phyloP scores from a whole-genome alignment of 805 yeast species.

The Wickerhamiella brachini region DNA sequence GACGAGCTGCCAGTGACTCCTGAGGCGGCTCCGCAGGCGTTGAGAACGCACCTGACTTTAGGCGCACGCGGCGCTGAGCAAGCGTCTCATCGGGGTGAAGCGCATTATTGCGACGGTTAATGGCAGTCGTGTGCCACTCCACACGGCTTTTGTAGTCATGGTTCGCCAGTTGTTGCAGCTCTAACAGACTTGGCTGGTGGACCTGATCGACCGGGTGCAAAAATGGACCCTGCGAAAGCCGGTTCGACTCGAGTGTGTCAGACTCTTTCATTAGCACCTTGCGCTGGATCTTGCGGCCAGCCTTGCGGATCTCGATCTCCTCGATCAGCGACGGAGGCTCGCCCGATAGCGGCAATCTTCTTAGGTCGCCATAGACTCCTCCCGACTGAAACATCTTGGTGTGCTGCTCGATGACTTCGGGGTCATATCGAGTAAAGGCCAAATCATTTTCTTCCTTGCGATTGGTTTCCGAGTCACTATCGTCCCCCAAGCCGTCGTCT shows the following conservation, averaged over 20 bases:
- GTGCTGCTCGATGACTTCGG: slow-evolving; percentile 16
- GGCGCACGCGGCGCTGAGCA: slow-evolving; percentile 21
- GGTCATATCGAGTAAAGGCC: slow-evolving; percentile 22
- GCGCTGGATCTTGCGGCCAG: slow-evolving; percentile 20
- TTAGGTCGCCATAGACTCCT: slow-evolving; percentile 11
- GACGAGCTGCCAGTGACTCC: slow-evolving; percentile 18
- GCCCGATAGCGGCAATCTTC: slow-evolving; percentile 7
- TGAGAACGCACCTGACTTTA: slow-evolving; percentile 11
- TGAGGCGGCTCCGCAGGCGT: not conserved
- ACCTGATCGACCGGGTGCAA: slow-evolving; percentile 20
- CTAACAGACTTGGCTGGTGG: slow-evolving; percentile 20
- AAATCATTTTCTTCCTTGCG: slow-evolving; percentile 8
- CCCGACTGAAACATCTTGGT: slow-evolving; percentile 18
- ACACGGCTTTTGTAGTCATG: slow-evolving; percentile 19
- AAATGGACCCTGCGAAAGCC: slow-evolving; percentile 1
- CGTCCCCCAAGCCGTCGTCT: slow-evolving; percentile 11
- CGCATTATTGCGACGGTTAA: slow-evolving; percentile 9
- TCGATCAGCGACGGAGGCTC: slow-evolving; percentile 25
- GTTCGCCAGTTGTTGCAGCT: slow-evolving; percentile 21
- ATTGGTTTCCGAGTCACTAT: slow-evolving; percentile 1
- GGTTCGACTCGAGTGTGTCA: slow-evolving; percentile 8
- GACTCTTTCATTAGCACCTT: slow-evolving; percentile 17
- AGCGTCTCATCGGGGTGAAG: slow-evolving; percentile 20
- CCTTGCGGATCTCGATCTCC: slow-evolving; percentile 26
- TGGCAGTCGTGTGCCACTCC: slow-evolving; percentile 15